Conservation (phyloP, 441 rosid genomes). For the Croton setiger region DNA sequence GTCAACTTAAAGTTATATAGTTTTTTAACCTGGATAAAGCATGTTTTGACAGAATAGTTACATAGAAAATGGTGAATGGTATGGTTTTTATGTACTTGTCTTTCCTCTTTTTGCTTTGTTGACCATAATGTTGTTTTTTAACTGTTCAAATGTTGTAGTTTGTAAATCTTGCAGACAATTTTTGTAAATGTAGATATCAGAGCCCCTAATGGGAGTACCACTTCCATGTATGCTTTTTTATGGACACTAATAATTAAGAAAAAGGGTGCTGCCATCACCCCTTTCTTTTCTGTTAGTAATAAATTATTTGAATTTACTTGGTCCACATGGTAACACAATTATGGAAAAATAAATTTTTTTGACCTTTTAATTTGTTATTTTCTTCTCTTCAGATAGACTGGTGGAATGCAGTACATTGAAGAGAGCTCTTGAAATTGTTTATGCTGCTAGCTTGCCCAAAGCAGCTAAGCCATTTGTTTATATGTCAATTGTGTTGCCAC, state of each 20-base stretch:
- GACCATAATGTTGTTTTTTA: too few relatives aligned
- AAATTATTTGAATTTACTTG: not conserved
- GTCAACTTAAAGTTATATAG: not conserved
- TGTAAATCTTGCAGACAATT: not conserved
- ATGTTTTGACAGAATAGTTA: not conserved
- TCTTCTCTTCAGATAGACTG: conserved; percentile 63
- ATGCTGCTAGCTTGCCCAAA: conserved; percentile 89
- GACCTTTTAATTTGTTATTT: not conserved
- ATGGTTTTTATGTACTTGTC: not conserved
- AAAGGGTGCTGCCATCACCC: not conserved
- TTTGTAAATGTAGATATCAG: not conserved
- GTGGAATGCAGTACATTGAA: conserved; percentile 90
- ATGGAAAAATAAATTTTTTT: not conserved
- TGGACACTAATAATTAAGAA: not conserved
- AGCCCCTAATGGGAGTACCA: not conserved
- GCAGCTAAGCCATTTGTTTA: conserved; percentile 93
- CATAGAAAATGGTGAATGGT: not conserved
- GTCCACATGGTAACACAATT: not conserved
- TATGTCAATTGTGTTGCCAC: conserved; percentile 82
- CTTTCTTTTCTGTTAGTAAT: conserved; percentile 1
- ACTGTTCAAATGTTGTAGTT: not conserved
- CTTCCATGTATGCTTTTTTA: not conserved
- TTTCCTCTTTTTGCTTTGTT: not conserved
- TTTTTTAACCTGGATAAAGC: not conserved
- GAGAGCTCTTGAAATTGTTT: conserved; percentile 89